A percentile compares a stretch with the other conserved stretches of the same genome.
Conservation (phyloP, 2,329 filamentous ascomycete genomes). For the Penicillium sp. region DNA sequence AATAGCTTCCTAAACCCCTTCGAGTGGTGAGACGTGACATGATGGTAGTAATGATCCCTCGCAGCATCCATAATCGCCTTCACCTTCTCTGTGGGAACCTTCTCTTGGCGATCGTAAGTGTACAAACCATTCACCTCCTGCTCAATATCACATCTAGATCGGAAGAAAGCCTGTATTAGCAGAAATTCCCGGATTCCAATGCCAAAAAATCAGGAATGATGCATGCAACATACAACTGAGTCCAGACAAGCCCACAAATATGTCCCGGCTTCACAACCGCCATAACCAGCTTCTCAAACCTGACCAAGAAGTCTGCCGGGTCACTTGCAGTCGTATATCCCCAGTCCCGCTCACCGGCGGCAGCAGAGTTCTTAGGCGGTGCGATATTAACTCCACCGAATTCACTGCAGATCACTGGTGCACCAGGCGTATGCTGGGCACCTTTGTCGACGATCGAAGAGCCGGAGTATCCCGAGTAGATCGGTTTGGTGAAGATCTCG, state of each 20-base stretch:
- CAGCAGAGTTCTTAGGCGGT: conserved; percentile 32
- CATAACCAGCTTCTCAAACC: conserved; percentile 52
- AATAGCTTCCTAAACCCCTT: conserved; percentile 16
- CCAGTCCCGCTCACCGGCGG: conserved; percentile 49
- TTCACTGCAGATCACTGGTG: conserved; percentile 58
- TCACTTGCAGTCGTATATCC: conserved; percentile 60
- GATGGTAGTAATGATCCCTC: conserved; percentile 39
- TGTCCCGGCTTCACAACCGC: conserved; percentile 50
- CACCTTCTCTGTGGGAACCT: conserved; percentile 51
- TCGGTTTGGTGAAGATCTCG: conserved; percentile 47
- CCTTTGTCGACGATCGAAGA: conserved; percentile 39
- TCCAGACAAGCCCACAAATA: conserved; percentile 58
- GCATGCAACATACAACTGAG: conserved; percentile 44
- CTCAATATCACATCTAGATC: conserved; percentile 47
- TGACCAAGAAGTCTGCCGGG: conserved; percentile 49
- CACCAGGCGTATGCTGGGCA: conserved; percentile 44
- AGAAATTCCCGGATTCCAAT: background rate
- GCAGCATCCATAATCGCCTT: conserved; percentile 52
- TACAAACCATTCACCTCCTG: conserved; percentile 62
- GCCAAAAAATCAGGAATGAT: background rate
- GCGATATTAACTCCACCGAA: conserved; percentile 62
- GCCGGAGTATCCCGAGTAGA: conserved; percentile 31
- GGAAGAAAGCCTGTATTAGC: background rate
- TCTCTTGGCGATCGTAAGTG: conserved; percentile 53
- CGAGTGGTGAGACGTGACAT: conserved; percentile 15